Base-by-base conservation (phyloP, 1,284 basidiomycete species). In the Tetrapyrgos nigripes region DNA sequence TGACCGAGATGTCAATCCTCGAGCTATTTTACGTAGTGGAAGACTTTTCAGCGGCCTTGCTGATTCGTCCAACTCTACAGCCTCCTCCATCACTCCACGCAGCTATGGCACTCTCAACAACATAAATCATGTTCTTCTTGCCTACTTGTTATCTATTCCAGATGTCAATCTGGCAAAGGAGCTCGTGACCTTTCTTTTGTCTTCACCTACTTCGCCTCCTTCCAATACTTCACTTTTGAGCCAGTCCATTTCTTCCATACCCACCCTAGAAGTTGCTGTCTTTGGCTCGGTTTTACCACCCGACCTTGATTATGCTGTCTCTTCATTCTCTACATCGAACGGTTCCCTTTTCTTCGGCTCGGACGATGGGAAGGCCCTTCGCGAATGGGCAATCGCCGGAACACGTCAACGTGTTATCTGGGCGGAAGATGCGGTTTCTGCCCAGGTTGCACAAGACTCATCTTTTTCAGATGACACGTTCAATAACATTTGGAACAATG, bases 261-360 rank as follows among this genome's bases (percentile, higher is more conserved):
- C 86, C 10, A 59, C 73, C 1, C 65, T 89, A 43, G 87, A 88
- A 68, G 83, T 88, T 6, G 85, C 85, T 3, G 66, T 88, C 21
- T 87, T 88, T 67, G 87, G 87, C 10, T 75, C 77, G 5, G 69
- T 89, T 28, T 68, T 68, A 21, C 76, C 81, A 19, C 64, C 76
- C 5, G 86, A 88, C 66, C 66, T 87, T 21, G 64, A 66, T 40
- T 78, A 71, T 44, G 77, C 78, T 11, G 71, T 80, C n/a, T 83
- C 86, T 21, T 80, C 84, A 11, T 83, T 88, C 60, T 74, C 81
- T 4, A 80, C 78, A 9, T 70, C 83, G n/a, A 73, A 76, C 27
- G 81, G 79, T 10, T 64, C 73, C 3, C 70, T 89, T 35, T 88
- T 87, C 65, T 88, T 88, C 66, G 87, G 87, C 13, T 83, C 85